Evolutionary conservation across 345 rosid species (phyloP), one percentile per base, ranked within the genome.

Genomic region (Brassica incana): DNA sequence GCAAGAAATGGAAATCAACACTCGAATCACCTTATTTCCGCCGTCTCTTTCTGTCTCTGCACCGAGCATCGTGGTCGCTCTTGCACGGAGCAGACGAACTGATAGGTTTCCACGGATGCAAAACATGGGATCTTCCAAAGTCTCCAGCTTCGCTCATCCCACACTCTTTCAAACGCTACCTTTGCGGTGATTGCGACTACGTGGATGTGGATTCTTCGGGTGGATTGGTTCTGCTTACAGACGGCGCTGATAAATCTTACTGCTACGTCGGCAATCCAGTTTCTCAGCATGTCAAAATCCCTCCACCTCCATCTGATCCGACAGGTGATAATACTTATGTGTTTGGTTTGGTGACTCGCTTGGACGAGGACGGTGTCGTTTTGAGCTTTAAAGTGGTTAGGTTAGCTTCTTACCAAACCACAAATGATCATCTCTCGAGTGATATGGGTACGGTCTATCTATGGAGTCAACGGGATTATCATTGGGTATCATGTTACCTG

Each of bases 401-500:
- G 52, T 3, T 45, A 45, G 52, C n/a, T 12, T 45, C n/a, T 45
- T 3, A 2, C 52, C 52, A 45, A 3, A 0, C 1, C 5, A 45
- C 52, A 45, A 12, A 45, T 48, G 16, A 48, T 48, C 14, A 48
- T 48, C 16, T 48, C 56, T 45, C 18, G 18, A 18, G 18, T 18
- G 50, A 59, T 11, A 6, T 5, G 1, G 9, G 9, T 16, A 30
- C 7, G 60, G 16, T 60, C 50, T 76, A 76, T 32, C 4, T 76
- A 12, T 68, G 79, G 78, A 67, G 66, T 27, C 15, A 60, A 60
- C 32, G 14, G 6, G 48, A 33, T 33, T 20, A 33, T 0, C 25
- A 65, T 33, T 65, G 20, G 68, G 68, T 33, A 33, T 65, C 68
- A 1, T 65, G 68, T 65, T 3, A 65, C 45, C 3, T 65, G 68